Evolutionary conservation across 768 basidiomycete species (phyloP), one percentile per base, ranked within the genome.

Genomic region (Leccinum truebloodii): DNA sequence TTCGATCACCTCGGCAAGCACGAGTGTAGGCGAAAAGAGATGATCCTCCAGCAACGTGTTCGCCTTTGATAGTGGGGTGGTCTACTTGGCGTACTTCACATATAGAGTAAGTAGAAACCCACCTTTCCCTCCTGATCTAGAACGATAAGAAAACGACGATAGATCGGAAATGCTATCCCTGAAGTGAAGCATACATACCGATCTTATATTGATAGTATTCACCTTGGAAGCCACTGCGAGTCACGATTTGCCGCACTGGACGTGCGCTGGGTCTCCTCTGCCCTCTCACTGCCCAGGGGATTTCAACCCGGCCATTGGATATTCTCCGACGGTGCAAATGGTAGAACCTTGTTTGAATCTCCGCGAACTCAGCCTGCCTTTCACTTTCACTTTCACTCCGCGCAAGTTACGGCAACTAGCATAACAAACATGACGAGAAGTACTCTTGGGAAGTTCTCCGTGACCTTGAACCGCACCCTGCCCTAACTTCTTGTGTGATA

Each of bases 21-120:
- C 80, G 8, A 91, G 77, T 9, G 83, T 81, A 16, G 87, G 88
- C 41, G 86, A 90, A 69, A 90, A 90, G 3, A 90, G 76, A 62
- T 88, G 86, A 71, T 90, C 88, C 53, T 88, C 89, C 22, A 90
- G 77, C 10, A 89, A 78, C 14, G 86, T 88, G 61, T 84, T 88
- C 30, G 88, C 86, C 87, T 89, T 70, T 41, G 1, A 51, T 20
- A 51, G 35, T 55, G 48, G 13, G 16, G 3, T 44, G 28, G 48
- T 48, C 39, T 34, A 46, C 18, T 13, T 44, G 44, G 35, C 10
- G 32, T 22, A 6, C 52, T 22, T 51, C 46, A 2, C n/a, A 20
- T 20, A 71, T 62, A 26, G 46, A 59, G 59, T 41, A 54, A 59
- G 12, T 41, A 35, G 18, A 53, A 46, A 72, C 77, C 63, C 68